A percentile compares a stretch with the other conserved stretches of the same genome.
These are phyloP conservation scores for Lizonia empirigonia DNA, from an alignment of 2,329 filamentous ascomycete species.

Conservation along the genomic window DNA sequence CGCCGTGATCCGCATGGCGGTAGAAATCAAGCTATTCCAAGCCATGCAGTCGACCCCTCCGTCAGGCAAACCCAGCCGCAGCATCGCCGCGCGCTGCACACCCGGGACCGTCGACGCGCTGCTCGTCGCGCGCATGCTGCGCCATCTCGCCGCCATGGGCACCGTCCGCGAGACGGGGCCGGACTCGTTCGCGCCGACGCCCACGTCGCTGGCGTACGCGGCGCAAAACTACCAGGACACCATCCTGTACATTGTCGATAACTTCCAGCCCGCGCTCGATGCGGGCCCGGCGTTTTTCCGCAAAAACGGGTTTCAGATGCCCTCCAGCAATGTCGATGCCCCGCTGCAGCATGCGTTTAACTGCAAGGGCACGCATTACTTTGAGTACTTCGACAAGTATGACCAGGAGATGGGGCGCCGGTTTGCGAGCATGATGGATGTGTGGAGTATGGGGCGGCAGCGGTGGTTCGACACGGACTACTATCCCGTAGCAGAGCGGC, in stretches of 20 bases:
- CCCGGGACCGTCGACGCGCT: conserved; percentile 21
- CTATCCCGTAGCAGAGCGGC: conserved; percentile 33
- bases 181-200: conserved; percentile 25
- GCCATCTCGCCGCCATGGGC: conserved; percentile 35
- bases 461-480: conserved; percentile 30
- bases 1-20: conserved; percentile 25
- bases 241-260: conserved; percentile 29
- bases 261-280: conserved; percentile 28
- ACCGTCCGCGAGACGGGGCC: conserved; percentile 28
- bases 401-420: conserved; percentile 31
- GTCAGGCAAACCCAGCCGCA: conserved; percentile 13
- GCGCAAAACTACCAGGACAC: conserved; percentile 29
- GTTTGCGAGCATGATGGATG: conserved; percentile 38
- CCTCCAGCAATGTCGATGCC: conserved; percentile 22
- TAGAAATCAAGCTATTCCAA: conserved; percentile 33
- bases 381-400: conserved; percentile 30
- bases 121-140: conserved; percentile 35
- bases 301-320: conserved; percentile 21
- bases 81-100: conserved; percentile 20
- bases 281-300: conserved; percentile 26
- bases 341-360: conserved; percentile 32
- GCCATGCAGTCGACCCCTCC: conserved; percentile 21
- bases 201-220: conserved; percentile 23
- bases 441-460: conserved; percentile 34
- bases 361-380: conserved; percentile 29